Percentiles rank a stretch among this genome's conserved stretches.
Evolutionary conservation across 108 stramenopile genomes (phyloP).

Genomic region (Cyclotella sp.): DNA sequence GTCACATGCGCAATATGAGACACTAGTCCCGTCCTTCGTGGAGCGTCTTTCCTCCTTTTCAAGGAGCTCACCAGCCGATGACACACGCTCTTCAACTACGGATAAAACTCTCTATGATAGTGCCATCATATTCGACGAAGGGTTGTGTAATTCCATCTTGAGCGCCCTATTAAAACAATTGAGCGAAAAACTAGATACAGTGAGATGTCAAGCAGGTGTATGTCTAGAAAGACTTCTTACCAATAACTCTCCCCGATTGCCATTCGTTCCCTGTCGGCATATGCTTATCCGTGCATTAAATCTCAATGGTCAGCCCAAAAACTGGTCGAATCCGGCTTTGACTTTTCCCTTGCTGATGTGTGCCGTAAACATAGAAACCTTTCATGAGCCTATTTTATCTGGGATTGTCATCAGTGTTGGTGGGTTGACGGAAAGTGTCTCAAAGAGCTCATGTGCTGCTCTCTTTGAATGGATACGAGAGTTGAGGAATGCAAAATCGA

Average conservation of each 20-base stretch:
- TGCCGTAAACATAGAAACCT: slow-evolving; percentile 73
- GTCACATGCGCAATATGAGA: neutral
- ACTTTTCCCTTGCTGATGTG: slow-evolving; percentile 80
- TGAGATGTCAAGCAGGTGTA: slow-evolving; percentile 82
- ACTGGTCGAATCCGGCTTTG: slow-evolving; percentile 65
- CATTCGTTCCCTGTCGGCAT: slow-evolving; percentile 55
- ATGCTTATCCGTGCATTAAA: slow-evolving; percentile 47
- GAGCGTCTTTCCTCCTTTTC: slow-evolving; percentile 20
- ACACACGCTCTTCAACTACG: neutral
- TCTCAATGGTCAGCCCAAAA: slow-evolving; percentile 32
- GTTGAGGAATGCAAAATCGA: slow-evolving; percentile 48
- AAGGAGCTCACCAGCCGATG: neutral
- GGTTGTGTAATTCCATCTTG: slow-evolving; percentile 54
- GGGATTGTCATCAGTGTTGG: slow-evolving; percentile 95
- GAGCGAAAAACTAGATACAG: slow-evolving; percentile 92
- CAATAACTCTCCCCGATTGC: slow-evolving; percentile 51
- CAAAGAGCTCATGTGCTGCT: slow-evolving; percentile 72
- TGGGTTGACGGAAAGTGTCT: slow-evolving; percentile 89
- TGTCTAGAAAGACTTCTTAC: slow-evolving; percentile 72
- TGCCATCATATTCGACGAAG: slow-evolving; percentile 40
- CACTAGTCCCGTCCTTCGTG: slow-evolving; percentile 28
- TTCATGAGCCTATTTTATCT: slow-evolving; percentile 71
- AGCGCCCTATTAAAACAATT: slow-evolving; percentile 86
- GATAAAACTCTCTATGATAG: neutral
- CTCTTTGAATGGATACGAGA: slow-evolving; percentile 81